Percentiles rank a stretch among this genome's conserved stretches.
Conservation (phyloP, 1,284 basidiomycete genomes). For the Termitomyces sp. region DNA sequence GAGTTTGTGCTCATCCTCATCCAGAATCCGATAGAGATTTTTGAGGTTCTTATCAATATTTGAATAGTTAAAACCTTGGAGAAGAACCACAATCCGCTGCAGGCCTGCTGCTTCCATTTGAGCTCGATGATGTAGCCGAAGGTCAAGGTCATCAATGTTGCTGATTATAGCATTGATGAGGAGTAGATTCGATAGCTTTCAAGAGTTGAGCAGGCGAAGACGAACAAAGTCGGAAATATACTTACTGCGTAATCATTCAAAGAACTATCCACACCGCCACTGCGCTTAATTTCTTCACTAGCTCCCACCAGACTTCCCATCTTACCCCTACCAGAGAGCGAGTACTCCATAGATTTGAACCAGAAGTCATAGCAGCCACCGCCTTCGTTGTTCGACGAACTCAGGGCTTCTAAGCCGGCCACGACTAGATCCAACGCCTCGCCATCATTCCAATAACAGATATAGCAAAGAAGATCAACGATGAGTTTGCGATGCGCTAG, state of each 20-base stretch:
- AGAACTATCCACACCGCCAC: slow-evolving; percentile 57
- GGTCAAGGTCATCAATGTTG: slow-evolving; percentile 69
- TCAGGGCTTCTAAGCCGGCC: slow-evolving; percentile 62
- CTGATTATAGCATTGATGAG: slow-evolving; percentile 66
- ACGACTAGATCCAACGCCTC: slow-evolving; percentile 52
- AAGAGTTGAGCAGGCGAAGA: slow-evolving; percentile 3
- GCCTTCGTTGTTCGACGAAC: slow-evolving; percentile 59
- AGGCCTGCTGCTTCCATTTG: slow-evolving; percentile 90
- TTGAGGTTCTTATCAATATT: slow-evolving; percentile 68
- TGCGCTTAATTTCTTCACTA: slow-evolving; percentile 80
- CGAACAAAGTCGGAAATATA: slow-evolving; percentile 15
- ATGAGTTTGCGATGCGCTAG: slow-evolving; percentile 78
- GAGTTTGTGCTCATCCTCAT: slow-evolving; percentile 77
- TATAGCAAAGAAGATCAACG: slow-evolving; percentile 70
- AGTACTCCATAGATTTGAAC: slow-evolving; percentile 81
- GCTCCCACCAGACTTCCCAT: slow-evolving; percentile 96
- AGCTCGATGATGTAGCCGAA: slow-evolving; percentile 80
- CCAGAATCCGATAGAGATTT: slow-evolving; percentile 62
- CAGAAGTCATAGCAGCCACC: slow-evolving; percentile 76
- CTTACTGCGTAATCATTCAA: slow-evolving; percentile 83
- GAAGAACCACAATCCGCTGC: slow-evolving; percentile 68
- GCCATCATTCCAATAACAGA: slow-evolving; percentile 58
- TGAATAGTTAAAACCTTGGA: slow-evolving; percentile 62
- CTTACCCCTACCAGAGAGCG: slow-evolving; percentile 81
- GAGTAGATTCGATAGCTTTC: slow-evolving; percentile 63